Conservation (phyloP, 306 rosid genomes). For the Quercus aquifolioides region DNA sequence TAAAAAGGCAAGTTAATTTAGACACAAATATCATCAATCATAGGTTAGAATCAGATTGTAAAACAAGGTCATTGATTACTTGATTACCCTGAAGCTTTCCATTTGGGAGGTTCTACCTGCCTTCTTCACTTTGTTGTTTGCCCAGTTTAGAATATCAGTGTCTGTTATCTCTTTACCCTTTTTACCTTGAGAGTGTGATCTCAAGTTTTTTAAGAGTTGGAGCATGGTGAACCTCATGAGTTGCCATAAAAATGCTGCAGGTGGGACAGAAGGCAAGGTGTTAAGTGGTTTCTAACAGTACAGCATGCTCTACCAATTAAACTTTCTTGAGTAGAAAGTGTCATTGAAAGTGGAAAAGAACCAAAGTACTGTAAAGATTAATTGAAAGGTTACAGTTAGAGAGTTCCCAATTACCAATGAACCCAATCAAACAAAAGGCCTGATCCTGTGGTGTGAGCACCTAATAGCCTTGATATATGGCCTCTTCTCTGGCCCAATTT, state of each 20-base stretch:
- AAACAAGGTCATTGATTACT: conserved; percentile 1
- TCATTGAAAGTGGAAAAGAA: background rate
- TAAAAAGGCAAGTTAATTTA: conserved; percentile 27
- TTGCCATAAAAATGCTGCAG: conserved; percentile 93
- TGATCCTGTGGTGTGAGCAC: background rate
- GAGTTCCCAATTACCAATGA: background rate
- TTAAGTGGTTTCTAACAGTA: background rate
- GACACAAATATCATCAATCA: conserved; percentile 12
- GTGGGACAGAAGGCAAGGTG: conserved; percentile 11
- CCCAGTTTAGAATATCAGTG: conserved; percentile 87
- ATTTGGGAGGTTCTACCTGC: conserved; percentile 73
- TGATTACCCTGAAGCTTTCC: conserved; percentile 91
- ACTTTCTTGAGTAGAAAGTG: background rate
- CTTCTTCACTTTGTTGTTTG: conserved; percentile 84
- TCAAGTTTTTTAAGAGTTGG: conserved; percentile 89
- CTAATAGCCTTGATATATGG: background rate
- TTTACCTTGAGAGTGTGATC: conserved; percentile 87
- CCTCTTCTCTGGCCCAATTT: background rate
- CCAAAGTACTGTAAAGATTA: background rate
- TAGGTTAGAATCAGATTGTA: background rate
- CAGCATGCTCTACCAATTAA: background rate
- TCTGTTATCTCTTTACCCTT: conserved; percentile 85
- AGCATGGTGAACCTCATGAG: conserved; percentile 95
- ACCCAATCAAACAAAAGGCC: background rate
- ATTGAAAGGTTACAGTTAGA: background rate